These are phyloP conservation scores for Helicocarpus griseus DNA, from an alignment of 2,329 filamentous ascomycete genomes.

Conservation along the genomic window DNA sequence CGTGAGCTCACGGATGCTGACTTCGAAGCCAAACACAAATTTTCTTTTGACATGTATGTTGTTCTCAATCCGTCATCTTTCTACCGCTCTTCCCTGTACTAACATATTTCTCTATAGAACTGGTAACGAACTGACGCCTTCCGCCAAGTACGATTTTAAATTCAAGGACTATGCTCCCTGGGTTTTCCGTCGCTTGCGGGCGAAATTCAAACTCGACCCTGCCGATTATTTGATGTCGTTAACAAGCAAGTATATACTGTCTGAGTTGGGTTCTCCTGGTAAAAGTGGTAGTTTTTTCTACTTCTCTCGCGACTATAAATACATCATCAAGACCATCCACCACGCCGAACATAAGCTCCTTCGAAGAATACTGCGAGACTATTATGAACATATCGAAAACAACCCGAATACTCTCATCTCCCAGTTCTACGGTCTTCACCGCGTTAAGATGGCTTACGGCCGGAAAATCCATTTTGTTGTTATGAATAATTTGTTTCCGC, in stretches of 20 bases:
- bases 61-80: background rate
- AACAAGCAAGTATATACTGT: conserved; percentile 97
- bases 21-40: conserved; percentile 92
- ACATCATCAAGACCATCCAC: conserved; percentile 99
- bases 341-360: conserved; percentile 61
- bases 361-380: conserved; percentile 58
- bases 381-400: conserved; percentile 82
- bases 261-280: conserved; percentile 89
- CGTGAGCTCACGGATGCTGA: conserved; percentile 81
- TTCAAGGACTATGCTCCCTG: conserved; percentile 99
- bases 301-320: conserved; percentile 98
- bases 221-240: conserved; percentile 97
- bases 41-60: conserved; percentile 92
- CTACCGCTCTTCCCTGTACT: conserved; percentile 3
- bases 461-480: conserved; percentile 99
- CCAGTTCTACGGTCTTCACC: conserved; percentile 93
- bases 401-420: conserved; percentile 96
- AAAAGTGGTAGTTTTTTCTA: conserved; percentile 99
- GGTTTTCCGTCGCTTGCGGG: conserved; percentile 89
- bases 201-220: conserved; percentile 82
- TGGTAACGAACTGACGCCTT: conserved; percentile 93
- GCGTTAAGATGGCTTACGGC: conserved; percentile 96
- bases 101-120: conserved; percentile 50
- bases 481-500: conserved; percentile 99
- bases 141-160: conserved; percentile 99